Conservation (phyloP, 257 asterid species). For the Datura wrightii region DNA sequence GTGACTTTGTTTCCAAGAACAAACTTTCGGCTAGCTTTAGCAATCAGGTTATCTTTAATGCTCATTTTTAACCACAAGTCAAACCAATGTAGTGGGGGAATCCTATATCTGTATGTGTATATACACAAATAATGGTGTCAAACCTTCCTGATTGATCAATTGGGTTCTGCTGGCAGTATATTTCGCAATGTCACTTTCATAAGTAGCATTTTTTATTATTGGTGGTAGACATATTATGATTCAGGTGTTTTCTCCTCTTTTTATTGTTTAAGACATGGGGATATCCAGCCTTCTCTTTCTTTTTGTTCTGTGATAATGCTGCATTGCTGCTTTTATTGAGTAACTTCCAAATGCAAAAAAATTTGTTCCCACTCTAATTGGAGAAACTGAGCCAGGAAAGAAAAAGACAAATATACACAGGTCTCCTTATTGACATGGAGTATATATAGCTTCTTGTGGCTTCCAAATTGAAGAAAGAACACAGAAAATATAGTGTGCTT, state of each 20-base stretch:
- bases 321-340: slow-evolving; percentile 22
- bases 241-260: neutral
- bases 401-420: slow-evolving; percentile 4
- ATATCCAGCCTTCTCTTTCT: neutral
- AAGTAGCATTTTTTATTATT: neutral
- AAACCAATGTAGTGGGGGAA: slow-evolving; percentile 1
- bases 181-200: neutral
- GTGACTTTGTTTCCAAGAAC: neutral
- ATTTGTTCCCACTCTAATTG: neutral
- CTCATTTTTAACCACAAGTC: neutral
- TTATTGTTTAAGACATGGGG: neutral
- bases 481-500: neutral
- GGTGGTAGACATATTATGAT: neutral
- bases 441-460: neutral
- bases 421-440: slow-evolving; percentile 22
- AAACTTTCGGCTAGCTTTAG: neutral
- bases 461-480: neutral
- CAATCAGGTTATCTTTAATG: slow-evolving; percentile 4
- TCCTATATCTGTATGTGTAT: slow-evolving; percentile 2
- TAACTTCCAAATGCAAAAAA: neutral
- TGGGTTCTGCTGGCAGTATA: neutral
- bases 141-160: slow-evolving; percentile 19
- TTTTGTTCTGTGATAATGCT: slow-evolving; percentile 18
- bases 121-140: neutral
- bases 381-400: neutral